These are phyloP conservation scores for Stagonosporopsis cucurbitacearum DNA, from an alignment of 2,329 filamentous ascomycete species.

Conservation along the genomic window DNA sequence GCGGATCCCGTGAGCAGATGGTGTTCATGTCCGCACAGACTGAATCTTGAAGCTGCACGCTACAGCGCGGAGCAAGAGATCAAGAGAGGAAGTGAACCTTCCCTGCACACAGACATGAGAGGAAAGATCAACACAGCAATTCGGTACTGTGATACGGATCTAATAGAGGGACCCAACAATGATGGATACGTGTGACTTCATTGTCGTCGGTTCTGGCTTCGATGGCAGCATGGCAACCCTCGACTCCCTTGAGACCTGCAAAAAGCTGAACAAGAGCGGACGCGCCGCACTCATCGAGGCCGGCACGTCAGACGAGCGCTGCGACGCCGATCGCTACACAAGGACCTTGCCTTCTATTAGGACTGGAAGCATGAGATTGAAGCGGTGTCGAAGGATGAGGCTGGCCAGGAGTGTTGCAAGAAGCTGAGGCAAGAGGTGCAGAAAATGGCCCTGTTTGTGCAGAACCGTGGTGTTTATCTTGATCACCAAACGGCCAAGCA, in stretches of 20 bases:
- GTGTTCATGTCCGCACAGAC: background rate
- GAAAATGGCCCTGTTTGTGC: background rate
- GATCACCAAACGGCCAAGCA: conserved; percentile 51
- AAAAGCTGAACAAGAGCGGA: conserved; percentile 42
- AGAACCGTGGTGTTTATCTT: background rate
- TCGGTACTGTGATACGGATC: no score
- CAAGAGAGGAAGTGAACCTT: background rate
- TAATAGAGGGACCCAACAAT: background rate
- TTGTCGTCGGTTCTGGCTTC: conserved; percentile 17
- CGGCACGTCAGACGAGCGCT: conserved; percentile 50
- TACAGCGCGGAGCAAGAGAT: background rate
- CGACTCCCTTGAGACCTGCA: conserved; percentile 52
- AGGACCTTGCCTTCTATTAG: conserved; percentile 45
- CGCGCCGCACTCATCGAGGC: conserved; percentile 52
- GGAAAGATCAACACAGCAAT: background rate
- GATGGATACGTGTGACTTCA: conserved; percentile 47
- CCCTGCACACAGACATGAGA: background rate
- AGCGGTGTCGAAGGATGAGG: conserved; percentile 41
- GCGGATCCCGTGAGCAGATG: background rate
- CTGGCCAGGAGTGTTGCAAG: background rate
- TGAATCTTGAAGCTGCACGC: background rate
- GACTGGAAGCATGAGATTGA: conserved; percentile 48
- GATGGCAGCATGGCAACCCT: conserved; percentile 42
- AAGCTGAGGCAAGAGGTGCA: background rate
- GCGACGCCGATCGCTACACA: conserved; percentile 51